A percentile compares a stretch with the other conserved stretches of the same genome.
Conservation (phyloP, 1,284 basidiomycete species). For the Ganoderma leucocontextum region DNA sequence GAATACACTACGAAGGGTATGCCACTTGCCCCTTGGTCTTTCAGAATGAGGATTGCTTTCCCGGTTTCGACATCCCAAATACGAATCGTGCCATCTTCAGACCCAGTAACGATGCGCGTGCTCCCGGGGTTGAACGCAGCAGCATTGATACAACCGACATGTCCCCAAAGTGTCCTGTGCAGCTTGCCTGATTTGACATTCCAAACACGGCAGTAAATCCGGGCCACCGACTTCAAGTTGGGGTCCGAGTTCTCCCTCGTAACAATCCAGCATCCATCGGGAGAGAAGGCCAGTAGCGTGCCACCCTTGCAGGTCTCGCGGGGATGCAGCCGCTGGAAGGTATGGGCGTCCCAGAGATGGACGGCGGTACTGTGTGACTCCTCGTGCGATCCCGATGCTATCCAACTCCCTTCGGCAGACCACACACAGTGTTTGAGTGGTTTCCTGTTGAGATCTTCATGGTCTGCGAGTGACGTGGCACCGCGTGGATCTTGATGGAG, state of each 20-base stretch:
- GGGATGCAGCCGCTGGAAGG: neutral
- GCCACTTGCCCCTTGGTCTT: neutral
- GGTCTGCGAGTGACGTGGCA: neutral
- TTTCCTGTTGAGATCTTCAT: no score
- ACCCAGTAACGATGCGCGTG: neutral
- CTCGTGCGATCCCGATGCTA: neutral
- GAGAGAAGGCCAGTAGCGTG: neutral
- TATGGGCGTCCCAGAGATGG: neutral
- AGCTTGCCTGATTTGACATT: neutral
- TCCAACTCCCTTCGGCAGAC: neutral
- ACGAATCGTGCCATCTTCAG: neutral
- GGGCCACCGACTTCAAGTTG: no score
- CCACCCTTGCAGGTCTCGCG: neutral
- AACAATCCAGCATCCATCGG: neutral
- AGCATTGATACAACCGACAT: neutral
- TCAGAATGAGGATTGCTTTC: neutral
- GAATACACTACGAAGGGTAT: no score
- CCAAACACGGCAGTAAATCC: neutral
- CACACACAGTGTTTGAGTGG: no score
- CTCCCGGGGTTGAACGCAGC: neutral
- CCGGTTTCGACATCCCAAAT: neutral
- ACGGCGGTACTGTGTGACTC: no score
- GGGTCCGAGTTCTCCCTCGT: neutral
- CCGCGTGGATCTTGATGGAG: no score
- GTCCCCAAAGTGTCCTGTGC: neutral